Conservation (phyloP, 2,329 filamentous ascomycete genomes). For the Xylaria sp. region DNA sequence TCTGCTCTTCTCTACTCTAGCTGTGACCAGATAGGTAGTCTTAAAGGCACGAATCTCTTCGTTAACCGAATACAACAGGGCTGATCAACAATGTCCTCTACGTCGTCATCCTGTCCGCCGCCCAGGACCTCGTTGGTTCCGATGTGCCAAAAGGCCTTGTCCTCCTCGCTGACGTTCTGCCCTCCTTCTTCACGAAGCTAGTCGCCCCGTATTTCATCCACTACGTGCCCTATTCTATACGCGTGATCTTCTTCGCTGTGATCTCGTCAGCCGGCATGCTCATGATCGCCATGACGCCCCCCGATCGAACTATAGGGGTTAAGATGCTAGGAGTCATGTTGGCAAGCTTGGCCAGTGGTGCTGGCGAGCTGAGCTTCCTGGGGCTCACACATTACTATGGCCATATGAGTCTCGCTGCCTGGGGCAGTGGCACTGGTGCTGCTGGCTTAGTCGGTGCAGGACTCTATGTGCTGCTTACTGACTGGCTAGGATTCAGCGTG, state of each 20-base stretch:
- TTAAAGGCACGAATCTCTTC: neutral
- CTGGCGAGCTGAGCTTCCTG: constrained; percentile 85
- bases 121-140: constrained; percentile 88
- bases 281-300: constrained; percentile 73
- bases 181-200: constrained; percentile 83
- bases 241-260: constrained; percentile 67
- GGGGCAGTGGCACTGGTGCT: constrained; percentile 88
- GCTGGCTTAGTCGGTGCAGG: constrained; percentile 84
- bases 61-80: constrained; percentile 43
- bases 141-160: constrained; percentile 84
- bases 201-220: constrained; percentile 93
- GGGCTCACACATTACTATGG: constrained; percentile 93
- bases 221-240: constrained; percentile 69
- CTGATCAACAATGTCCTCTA: constrained; percentile 97
- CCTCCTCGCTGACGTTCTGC: constrained; percentile 85
- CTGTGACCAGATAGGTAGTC: neutral
- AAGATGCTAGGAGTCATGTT: constrained; percentile 81
- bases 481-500: constrained; percentile 69
- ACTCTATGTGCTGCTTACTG: constrained; percentile 80
- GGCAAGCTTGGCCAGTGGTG: constrained; percentile 79
- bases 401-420: constrained; percentile 76
- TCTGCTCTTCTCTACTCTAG: neutral
- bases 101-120: constrained; percentile 91
- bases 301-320: constrained; percentile 57
- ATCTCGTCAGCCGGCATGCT: constrained; percentile 85